phyloP scores from a whole-genome alignment of 2,329 filamentous ascomycete genomes.

The Fusarium protoensiforme region DNA sequence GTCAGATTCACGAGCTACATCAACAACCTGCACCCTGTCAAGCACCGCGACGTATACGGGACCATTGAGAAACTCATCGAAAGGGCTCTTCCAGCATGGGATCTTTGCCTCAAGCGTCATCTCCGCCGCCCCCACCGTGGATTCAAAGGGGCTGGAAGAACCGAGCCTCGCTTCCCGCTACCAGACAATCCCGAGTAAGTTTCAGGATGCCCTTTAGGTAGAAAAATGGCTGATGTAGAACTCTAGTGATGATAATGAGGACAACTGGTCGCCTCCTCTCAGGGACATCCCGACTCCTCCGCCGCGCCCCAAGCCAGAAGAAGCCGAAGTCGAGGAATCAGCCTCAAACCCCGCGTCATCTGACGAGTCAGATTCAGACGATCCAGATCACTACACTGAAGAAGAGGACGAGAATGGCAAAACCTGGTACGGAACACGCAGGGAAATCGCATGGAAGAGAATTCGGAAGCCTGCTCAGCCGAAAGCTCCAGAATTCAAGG shows the following conservation, averaged over 20 bases:
- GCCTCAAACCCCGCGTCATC: neutral
- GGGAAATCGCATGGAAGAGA: conserved; percentile 6
- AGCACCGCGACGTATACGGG: conserved; percentile 44
- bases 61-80: conserved; percentile 51
- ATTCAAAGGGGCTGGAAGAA: conserved; percentile 25
- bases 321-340: neutral
- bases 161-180: conserved; percentile 6
- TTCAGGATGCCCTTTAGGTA: fast-evolving
- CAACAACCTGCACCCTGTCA: conserved; percentile 58
- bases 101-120: conserved; percentile 51
- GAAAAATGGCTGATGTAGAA: neutral
- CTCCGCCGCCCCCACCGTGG: conserved; percentile 39
- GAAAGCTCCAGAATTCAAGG: conserved; percentile 45
- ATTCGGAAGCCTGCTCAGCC: conserved; percentile 25
- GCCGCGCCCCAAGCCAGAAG: neutral
- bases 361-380: neutral
- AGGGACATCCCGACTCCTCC: neutral
- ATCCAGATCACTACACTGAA: conserved; percentile 21
- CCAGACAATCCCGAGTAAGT: conserved; percentile 23
- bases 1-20: conserved; percentile 57
- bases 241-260: conserved; percentile 18
- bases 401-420: conserved; percentile 14
- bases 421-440: neutral
- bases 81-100: conserved; percentile 54
- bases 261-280: conserved; percentile 10